phyloP scores from a whole-genome alignment of 768 basidiomycete genomes.

The Collybiopsis luxurians region DNA sequence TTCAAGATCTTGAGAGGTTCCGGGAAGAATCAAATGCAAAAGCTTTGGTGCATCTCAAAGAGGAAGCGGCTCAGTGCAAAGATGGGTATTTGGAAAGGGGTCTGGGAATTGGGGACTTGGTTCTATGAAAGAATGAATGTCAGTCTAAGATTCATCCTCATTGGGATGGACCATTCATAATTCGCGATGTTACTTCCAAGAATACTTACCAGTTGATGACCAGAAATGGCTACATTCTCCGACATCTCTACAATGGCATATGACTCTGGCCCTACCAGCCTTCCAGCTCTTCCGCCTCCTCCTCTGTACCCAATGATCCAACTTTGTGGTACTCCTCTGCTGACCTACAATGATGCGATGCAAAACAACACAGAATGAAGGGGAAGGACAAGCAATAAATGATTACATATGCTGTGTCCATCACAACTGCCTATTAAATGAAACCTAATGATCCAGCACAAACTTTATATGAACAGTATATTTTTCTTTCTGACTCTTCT shows the following conservation, averaged over 20 bases:
- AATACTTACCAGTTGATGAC: slow-evolving; percentile 22
- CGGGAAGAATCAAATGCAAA: slow-evolving; percentile 15
- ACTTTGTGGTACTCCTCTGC: too few relatives aligned
- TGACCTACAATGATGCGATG: too few relatives aligned
- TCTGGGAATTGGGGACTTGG: slow-evolving; percentile 17
- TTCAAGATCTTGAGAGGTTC: slow-evolving; percentile 15
- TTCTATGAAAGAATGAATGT: slow-evolving; percentile 12
- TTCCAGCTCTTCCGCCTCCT: too few relatives aligned
- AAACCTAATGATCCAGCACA: too few relatives aligned
- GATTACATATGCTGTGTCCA: too few relatives aligned
- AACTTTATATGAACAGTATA: too few relatives aligned
- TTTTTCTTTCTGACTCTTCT: too few relatives aligned
- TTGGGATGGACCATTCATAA: slow-evolving; percentile 20
- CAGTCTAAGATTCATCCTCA: slow-evolving; percentile 18
- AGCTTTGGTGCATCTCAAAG: slow-evolving; percentile 13
- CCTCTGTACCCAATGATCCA: too few relatives aligned
- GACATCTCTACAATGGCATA: slow-evolving; percentile 10
- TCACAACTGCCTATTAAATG: too few relatives aligned
- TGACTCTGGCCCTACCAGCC: slow-evolving; percentile 6
- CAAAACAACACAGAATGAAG: too few relatives aligned
- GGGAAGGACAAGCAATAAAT: too few relatives aligned
- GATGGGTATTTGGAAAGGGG: slow-evolving; percentile 12
- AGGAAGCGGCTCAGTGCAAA: slow-evolving; percentile 13
- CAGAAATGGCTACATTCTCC: slow-evolving; percentile 9
- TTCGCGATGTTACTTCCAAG: slow-evolving; percentile 9